These are phyloP conservation scores for Hemerocallis citrina DNA, from an alignment of 106 monocot genomes.

Conservation along the genomic window DNA sequence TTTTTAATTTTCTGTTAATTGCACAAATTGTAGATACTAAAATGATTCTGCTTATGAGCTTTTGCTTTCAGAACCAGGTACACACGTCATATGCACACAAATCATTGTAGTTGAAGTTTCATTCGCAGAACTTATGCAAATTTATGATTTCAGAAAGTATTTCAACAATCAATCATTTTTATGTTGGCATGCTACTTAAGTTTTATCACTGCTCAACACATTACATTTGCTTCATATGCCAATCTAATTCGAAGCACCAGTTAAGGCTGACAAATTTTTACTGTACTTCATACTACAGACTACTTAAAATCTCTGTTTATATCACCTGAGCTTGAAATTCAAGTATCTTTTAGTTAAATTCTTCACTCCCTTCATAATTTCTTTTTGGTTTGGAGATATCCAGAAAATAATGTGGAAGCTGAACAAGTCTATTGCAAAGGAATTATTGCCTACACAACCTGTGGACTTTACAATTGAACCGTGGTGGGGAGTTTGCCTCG, in stretches of 20 bases:
- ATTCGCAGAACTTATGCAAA: background rate
- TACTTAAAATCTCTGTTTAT: background rate
- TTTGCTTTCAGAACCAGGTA: background rate
- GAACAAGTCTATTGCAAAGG: constrained; percentile 99
- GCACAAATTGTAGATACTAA: background rate
- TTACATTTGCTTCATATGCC: background rate
- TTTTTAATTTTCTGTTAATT: no score
- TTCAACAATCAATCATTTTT: background rate
- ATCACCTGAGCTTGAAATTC: background rate
- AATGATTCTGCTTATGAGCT: background rate
- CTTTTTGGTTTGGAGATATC: constrained; percentile 17
- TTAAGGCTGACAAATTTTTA: background rate
- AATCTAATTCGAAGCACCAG: background rate
- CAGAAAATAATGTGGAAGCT: constrained; percentile 99
- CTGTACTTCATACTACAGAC: background rate
- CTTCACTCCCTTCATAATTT: background rate
- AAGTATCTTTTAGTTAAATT: background rate
- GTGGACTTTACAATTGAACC: constrained; percentile 89
- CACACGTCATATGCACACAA: background rate
- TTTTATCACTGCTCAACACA: background rate
- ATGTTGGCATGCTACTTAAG: background rate
- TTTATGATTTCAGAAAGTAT: background rate
- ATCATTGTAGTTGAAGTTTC: background rate
- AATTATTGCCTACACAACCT: constrained; percentile 84
- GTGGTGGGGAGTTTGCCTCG: constrained; percentile 99